Evolutionary conservation across 257 asterid genomes (phyloP), one percentile per base, ranked within the genome.

Genomic region (Nicotiana noctiflora): DNA sequence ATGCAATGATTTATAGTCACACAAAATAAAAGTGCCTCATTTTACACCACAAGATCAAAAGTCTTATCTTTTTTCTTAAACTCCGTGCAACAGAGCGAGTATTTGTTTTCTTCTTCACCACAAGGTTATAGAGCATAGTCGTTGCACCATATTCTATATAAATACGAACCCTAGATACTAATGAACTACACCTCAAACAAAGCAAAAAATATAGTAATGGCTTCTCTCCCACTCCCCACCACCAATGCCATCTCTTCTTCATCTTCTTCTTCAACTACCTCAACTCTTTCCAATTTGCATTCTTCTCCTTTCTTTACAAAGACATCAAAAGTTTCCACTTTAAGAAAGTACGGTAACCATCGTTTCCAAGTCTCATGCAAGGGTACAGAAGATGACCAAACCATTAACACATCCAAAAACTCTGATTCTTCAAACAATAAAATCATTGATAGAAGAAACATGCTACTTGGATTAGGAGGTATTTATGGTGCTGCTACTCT

Each of bases 381-480:
- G 79, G 82, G 93, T 81, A 52, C 32, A 3, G 59, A 86, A 17
- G 80, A 80, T 9, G 82, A 80, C 8, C 81, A 78, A 81, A 52
- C 44, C 11, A 32, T 57, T 0, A 57, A 46, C 55, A 87, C 23
- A 21, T 70, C 77, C 15, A 88, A 32, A 15, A 46, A 82, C 31
- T 52, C 62, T 6, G 64, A 85, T 25, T 23, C 86, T 5, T 53
- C 80, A 19, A 27, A 23, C 2, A 60, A 46, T 27, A 88, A 81
- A 72, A 18, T 85, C 0, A 18, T 85, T 0, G 93, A 91, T 32
- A 55, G 98, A 79, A 88, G 98, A 83, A 83, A 94, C 56, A 29
- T 92, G 46, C 84, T 93, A 3, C 60, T 92, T 18, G 98, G 97
- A 0, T 84, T 93, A 9, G 95, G 98, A 12, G 94, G 97, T 0